A percentile compares a stretch with the other conserved stretches of the same genome.
Conservation (phyloP, 140 eudicot genomes). For the Ambrosia hybrid region DNA sequence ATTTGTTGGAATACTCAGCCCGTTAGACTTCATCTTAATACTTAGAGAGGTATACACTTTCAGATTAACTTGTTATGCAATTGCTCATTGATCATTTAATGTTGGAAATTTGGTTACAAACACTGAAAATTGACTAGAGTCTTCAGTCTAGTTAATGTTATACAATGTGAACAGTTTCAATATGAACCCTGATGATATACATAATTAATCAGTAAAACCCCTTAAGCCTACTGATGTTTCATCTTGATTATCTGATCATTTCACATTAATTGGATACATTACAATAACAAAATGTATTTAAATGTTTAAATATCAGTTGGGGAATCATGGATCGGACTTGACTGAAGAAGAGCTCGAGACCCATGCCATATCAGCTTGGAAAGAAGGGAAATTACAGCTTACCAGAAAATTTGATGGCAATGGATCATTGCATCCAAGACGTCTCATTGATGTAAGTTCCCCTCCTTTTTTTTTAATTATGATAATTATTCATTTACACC, state of each 20-base stretch:
- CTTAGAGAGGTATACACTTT: conserved; percentile 61
- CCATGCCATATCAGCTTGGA: conserved; percentile 81
- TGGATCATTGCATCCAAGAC: conserved; percentile 37
- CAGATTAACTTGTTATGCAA: neutral
- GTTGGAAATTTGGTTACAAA: conserved; percentile 6
- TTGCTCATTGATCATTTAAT: conserved; percentile 4
- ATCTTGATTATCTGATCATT: conserved; percentile 16
- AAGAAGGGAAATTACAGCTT: conserved; percentile 60
- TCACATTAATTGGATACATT: conserved; percentile 9
- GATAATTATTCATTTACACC: neutral
- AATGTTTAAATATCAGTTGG: conserved; percentile 49
- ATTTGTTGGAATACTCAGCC: conserved; percentile 84
- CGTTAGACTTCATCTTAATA: conserved; percentile 74
- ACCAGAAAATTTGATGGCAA: conserved; percentile 49
- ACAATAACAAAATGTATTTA: conserved; percentile 20
- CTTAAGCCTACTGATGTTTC: neutral
- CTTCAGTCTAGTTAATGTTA: neutral
- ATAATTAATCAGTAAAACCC: conserved; percentile 2
- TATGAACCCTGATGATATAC: conserved; percentile 13
- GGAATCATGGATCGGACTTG: conserved; percentile 78
- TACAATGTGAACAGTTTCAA: neutral
- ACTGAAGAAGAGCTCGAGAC: conserved; percentile 94
- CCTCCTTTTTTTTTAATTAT: neutral
- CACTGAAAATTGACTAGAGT: neutral
- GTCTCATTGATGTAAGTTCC: conserved; percentile 60